These are phyloP conservation scores for Aspergillus campestris DNA, from an alignment of 495 filamentous ascomycete genomes.

Conservation along the genomic window DNA sequence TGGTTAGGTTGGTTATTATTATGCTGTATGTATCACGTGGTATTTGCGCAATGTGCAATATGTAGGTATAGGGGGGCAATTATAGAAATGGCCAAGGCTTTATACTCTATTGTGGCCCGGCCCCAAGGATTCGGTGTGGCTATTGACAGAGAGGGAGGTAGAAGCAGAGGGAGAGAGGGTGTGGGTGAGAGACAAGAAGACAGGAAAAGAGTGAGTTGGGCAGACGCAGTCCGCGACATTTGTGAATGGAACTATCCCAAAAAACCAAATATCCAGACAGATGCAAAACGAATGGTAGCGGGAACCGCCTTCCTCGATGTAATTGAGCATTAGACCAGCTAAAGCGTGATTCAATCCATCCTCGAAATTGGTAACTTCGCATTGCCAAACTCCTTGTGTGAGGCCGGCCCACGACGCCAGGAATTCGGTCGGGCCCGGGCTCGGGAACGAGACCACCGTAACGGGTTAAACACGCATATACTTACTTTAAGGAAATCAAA, in stretches of 20 bases:
- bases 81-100: background rate
- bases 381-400: constrained; percentile 16
- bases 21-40: too few species aligned
- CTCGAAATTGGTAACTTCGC: constrained; percentile 25
- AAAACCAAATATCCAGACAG: constrained; percentile 3
- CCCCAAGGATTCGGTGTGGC: background rate
- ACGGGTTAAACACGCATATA: constrained; percentile 26
- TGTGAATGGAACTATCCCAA: background rate
- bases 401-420: constrained; percentile 12
- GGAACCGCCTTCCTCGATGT: constrained; percentile 1
- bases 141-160: background rate
- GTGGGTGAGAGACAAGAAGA: background rate
- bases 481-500: constrained; percentile 76
- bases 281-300: constrained; percentile 1
- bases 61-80: background rate
- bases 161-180: background rate
- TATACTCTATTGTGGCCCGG: too few species aligned
- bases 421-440: background rate
- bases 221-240: too few species aligned
- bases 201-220: too few species aligned
- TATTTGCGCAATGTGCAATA: constrained; percentile 3
- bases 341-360: constrained; percentile 27
- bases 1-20: background rate
- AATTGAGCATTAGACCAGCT: constrained; percentile 20
- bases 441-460: constrained; percentile 17